Evolutionary conservation across 495 filamentous ascomycete species (phyloP).

Genomic region (Tuber indicum): DNA sequence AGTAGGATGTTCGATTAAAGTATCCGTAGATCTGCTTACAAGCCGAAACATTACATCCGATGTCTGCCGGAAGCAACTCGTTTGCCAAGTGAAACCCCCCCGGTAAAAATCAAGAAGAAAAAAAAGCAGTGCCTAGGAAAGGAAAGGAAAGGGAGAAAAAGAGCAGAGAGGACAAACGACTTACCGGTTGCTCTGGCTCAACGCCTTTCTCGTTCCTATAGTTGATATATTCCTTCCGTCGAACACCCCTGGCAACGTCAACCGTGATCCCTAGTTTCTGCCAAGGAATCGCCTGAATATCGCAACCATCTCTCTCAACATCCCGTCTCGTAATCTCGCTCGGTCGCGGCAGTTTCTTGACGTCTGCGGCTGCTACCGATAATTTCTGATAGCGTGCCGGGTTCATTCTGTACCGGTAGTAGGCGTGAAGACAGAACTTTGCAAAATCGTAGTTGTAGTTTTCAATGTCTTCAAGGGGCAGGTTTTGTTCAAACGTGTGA

Average conservation of each 20-base stretch:
- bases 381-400: conserved; percentile 19
- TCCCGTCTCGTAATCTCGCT: conserved; percentile 46
- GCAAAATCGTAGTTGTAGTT: conserved; percentile 41
- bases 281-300: conserved; percentile 75
- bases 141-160: background rate
- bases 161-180: conserved; percentile 13
- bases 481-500: conserved; percentile 33
- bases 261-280: conserved; percentile 57
- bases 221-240: conserved; percentile 54
- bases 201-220: conserved; percentile 49
- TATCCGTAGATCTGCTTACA: conserved; percentile 39
- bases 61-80: conserved; percentile 3
- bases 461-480: conserved; percentile 39
- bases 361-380: conserved; percentile 20
- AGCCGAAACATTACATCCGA: conserved; percentile 4
- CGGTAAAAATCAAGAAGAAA: background rate
- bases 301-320: conserved; percentile 55
- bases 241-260: conserved; percentile 53
- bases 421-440: conserved; percentile 31
- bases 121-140: background rate
- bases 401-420: conserved; percentile 18
- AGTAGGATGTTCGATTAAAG: conserved; percentile 43
- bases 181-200: conserved; percentile 22
- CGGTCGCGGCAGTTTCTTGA: conserved; percentile 43
- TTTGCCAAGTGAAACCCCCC: background rate